phyloP scores from a whole-genome alignment of 176 grass and related monocot genomes.

The Rhynchospora pubera region DNA sequence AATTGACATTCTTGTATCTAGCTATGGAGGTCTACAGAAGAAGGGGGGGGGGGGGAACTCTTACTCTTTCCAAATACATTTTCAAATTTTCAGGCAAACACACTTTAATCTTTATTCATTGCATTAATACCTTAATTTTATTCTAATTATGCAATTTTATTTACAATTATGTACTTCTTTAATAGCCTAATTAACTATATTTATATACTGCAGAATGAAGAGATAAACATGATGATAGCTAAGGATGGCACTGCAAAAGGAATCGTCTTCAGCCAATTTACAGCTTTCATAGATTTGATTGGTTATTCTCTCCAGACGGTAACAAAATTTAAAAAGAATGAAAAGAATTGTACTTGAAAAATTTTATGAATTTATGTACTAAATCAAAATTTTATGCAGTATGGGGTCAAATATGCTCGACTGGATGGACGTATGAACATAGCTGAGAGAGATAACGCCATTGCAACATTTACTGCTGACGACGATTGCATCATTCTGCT shows the following conservation, averaged over 20 bases:
- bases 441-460: slow-evolving; percentile 62
- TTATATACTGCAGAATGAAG: slow-evolving; percentile 45
- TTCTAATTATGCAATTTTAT: no score
- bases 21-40: no score
- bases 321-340: neutral
- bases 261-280: slow-evolving; percentile 85
- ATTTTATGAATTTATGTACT: neutral
- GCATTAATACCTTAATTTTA: no score
- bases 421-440: slow-evolving; percentile 65
- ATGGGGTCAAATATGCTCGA: slow-evolving; percentile 70
- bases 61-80: no score
- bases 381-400: slow-evolving; percentile 38
- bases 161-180: no score
- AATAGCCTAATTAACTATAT: no score
- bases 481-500: slow-evolving; percentile 66
- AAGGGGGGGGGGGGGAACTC: no score
- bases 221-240: slow-evolving; percentile 75
- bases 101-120: no score
- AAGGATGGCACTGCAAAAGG: slow-evolving; percentile 81
- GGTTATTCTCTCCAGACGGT: slow-evolving; percentile 56
- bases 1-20: no score
- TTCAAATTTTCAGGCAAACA: no score
- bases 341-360: neutral
- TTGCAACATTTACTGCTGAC: slow-evolving; percentile 53
- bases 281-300: slow-evolving; percentile 86